Evolutionary conservation across 768 basidiomycete species (phyloP), one percentile per base, ranked within the genome.

Genomic region (Jaapia argillacea): DNA sequence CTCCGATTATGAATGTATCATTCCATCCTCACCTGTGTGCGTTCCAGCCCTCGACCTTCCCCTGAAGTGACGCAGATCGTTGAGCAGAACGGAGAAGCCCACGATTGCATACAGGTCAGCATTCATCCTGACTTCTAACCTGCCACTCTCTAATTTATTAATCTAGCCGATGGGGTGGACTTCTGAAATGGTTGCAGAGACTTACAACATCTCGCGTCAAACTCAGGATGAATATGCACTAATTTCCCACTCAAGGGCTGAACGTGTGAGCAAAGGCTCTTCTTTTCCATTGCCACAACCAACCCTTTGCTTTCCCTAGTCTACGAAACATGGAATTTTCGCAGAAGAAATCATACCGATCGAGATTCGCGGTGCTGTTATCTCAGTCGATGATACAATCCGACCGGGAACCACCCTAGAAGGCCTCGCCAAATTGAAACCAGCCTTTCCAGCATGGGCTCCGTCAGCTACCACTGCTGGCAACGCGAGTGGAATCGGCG

Each of bases 81-180:
- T 1, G 73, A 72, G 47, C 65, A 69, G 49, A 55, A 79, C 60
- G 36, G 77, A 44, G 64, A 81, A 58, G 85, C 88, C 22, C 68
- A 78, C 55, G 86, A 91, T 55, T 84, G 81, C 54, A 75, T 83
- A 33, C 80, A 85, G 68, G 84, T 79, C 36, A 37, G 63, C 48
- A 3, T 14, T 6, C 26, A 24, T 23, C 12, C 14, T 24, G 13
- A 25, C 23, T n/a, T 12, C 41, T 25, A 31, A 24, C 40, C 26
- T 10, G 7, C 36, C 44, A 48, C 24, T 22, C 25, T 23, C 5
- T 48, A 39, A 50, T 12, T n/a, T 45, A 26, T 28, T 21, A 7
- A 36, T 36, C 16, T 48, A 89, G 84, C 83, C 87, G 7, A 92
- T 92, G 91, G 91, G 91, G 40, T 99, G 89, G 89, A 92, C 89